Evolutionary conservation across 2,329 filamentous ascomycete species (phyloP), one percentile per base, ranked within the genome.

Genomic region (Talaromyces sp.): DNA sequence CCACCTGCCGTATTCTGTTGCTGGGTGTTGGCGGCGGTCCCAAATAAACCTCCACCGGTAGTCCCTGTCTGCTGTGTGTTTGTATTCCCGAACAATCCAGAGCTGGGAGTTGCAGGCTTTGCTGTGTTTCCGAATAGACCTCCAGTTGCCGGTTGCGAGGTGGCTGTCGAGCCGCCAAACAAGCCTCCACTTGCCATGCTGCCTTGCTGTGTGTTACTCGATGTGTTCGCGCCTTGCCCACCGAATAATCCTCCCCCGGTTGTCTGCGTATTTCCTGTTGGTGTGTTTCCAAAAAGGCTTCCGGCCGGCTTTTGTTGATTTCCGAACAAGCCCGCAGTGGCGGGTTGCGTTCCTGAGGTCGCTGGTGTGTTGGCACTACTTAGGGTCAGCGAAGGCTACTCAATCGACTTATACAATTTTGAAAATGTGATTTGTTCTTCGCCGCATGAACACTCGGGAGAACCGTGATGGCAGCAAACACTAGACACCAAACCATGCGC

Each of bases 211-310:
- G 64, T 63, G 25, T 65, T 28, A 33, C 22, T 57, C 25, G 58
- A 41, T 8, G 54, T 56, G 36, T 50, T 59, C 35, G 59, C 28
- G 43, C 60, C 64, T 36, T 67, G 53, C 11, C 69, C 66, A 17
- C 66, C 65, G 43, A 74, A 73, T 67, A 73, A 66, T 33, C 69
- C 65, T 22, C 70, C 69, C 22, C 69, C 65, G 57, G 66, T 67
- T 55, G 67, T 66, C 39, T 69, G 67, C 53, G 66, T 67, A 46
- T 59, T 68, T 21, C 63, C 63, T 25, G 64, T 39, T 3, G 63
- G 58, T 9, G 62, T 36, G 45, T 65, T 66, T 53, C 68, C 69
- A 53, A 74, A 74, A 17, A 74, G 60, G 36, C 71, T 60, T 11
- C 67, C 68, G 11, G 65, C 64, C 5, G 71, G 70, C 35, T 73